Evolutionary conservation across 2,329 filamentous ascomycete species (phyloP).

Genomic region (Cadophora sp.): DNA sequence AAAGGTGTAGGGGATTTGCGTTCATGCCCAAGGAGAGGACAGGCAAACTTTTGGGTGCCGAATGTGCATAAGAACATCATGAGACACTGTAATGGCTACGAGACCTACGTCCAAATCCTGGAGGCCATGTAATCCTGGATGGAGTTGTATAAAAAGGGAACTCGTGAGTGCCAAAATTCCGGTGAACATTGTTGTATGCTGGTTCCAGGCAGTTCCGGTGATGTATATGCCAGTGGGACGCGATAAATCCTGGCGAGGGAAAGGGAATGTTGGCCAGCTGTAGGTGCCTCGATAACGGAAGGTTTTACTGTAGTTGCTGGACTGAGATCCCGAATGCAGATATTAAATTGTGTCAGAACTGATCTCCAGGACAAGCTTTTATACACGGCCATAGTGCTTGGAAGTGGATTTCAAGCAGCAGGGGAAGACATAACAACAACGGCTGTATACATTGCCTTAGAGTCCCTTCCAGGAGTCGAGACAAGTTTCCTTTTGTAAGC

Average conservation of each 20-base stretch:
- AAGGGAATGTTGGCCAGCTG: neutral
- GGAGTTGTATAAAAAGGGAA: neutral
- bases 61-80: neutral
- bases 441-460: neutral
- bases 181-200: neutral
- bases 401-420: neutral
- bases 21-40: neutral
- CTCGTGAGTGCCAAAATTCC: neutral
- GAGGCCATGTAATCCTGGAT: neutral
- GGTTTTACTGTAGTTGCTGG: neutral
- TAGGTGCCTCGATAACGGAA: neutral
- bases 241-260: neutral
- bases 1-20: neutral
- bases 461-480: neutral
- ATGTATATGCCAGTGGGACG: neutral
- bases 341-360: neutral
- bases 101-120: neutral
- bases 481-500: neutral
- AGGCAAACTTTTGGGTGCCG: neutral
- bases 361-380: neutral
- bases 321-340: neutral
- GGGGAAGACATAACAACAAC: neutral
- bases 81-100: neutral
- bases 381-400: neutral
- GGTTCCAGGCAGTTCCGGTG: neutral